Conservation (phyloP, 495 filamentous ascomycete species). For the Podospora australis region DNA sequence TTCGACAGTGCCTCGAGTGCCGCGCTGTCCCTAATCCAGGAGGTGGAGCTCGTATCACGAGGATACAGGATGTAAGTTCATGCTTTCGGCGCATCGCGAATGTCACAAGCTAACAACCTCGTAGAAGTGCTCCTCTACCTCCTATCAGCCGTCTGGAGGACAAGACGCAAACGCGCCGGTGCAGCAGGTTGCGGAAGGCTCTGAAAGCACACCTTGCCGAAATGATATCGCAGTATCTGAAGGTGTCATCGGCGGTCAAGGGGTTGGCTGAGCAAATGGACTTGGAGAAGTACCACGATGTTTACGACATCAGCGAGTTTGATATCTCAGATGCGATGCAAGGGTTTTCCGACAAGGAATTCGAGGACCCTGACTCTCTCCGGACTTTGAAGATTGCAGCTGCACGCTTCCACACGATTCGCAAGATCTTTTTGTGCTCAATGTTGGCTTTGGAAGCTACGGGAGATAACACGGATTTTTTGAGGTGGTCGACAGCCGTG, state of each 20-base stretch:
- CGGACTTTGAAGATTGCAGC: constrained; percentile 72
- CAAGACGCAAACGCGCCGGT: constrained; percentile 68
- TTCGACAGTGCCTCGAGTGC: constrained; percentile 77
- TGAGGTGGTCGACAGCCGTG: constrained; percentile 70
- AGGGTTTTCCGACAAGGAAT: constrained; percentile 52
- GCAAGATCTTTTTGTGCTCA: constrained; percentile 79
- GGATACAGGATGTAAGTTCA: constrained; percentile 81
- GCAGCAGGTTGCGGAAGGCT: constrained; percentile 66
- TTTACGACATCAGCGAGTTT: constrained; percentile 79
- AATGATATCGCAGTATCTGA: constrained; percentile 62
- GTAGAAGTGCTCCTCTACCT: constrained; percentile 75
- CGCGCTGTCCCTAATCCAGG: constrained; percentile 82
- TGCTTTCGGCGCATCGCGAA: constrained; percentile 2
- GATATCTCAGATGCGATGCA: constrained; percentile 65
- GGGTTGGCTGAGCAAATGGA: constrained; percentile 69
- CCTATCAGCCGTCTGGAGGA: constrained; percentile 80
- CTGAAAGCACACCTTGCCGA: constrained; percentile 62
- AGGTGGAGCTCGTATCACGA: constrained; percentile 90
- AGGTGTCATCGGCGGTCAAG: constrained; percentile 58
- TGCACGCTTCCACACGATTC: constrained; percentile 68
- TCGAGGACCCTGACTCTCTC: constrained; percentile 72
- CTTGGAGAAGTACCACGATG: constrained; percentile 82
- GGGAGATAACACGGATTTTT: constrained; percentile 71
- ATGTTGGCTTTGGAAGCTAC: constrained; percentile 83
- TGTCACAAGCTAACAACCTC: constrained; percentile 31